These are phyloP conservation scores for Polygonum maritimum DNA, from an alignment of 148 eudicot species.

Conservation along the genomic window DNA sequence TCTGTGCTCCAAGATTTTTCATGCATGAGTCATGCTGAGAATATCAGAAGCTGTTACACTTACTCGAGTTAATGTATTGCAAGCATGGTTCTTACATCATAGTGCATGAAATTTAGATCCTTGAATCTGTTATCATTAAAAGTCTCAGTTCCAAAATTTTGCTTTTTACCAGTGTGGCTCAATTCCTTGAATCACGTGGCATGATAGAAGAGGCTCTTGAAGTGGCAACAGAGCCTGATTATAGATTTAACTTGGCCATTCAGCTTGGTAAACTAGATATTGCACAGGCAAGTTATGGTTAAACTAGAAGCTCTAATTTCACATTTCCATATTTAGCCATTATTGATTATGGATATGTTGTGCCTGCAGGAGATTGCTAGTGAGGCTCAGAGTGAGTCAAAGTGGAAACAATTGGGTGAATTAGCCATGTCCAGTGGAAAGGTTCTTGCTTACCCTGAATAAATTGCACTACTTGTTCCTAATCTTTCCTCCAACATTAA, in stretches of 20 bases:
- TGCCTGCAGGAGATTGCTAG: slow-evolving; percentile 71
- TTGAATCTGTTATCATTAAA: background rate
- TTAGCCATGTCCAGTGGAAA: slow-evolving; percentile 94
- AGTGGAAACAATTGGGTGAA: slow-evolving; percentile 99
- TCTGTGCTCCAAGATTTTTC: background rate
- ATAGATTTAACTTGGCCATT: slow-evolving; percentile 94
- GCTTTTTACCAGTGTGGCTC: slow-evolving; percentile 61
- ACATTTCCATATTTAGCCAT: slow-evolving; percentile 2
- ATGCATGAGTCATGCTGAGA: background rate
- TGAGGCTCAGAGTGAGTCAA: slow-evolving; percentile 81
- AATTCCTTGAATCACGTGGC: slow-evolving; percentile 87
- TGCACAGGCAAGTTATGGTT: slow-evolving; percentile 48
- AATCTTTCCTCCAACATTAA: background rate
- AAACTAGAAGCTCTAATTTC: background rate
- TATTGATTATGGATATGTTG: background rate
- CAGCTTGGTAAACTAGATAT: slow-evolving; percentile 83
- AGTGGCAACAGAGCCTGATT: slow-evolving; percentile 97
- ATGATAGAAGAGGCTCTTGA: slow-evolving; percentile 93
- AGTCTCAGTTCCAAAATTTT: slow-evolving; percentile 77
- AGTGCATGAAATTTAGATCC: background rate
- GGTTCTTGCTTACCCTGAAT: slow-evolving; percentile 33
- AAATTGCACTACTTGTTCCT: background rate
- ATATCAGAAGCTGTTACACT: background rate
- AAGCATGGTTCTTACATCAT: background rate
- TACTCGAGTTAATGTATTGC: background rate